These are phyloP conservation scores for Penicillium digitatum DNA, from an alignment of 2,329 filamentous ascomycete genomes.

Conservation along the genomic window DNA sequence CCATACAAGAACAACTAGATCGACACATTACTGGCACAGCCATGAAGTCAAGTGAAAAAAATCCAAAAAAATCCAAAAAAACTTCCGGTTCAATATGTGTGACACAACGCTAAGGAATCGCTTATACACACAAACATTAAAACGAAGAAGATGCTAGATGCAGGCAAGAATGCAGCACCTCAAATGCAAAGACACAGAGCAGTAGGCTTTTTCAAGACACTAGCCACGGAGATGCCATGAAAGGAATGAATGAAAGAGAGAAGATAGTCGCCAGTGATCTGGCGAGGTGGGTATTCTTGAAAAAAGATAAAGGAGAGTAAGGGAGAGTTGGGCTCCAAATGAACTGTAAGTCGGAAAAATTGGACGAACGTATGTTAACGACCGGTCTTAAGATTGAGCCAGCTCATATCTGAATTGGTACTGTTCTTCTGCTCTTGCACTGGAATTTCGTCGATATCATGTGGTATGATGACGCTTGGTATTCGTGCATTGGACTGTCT, in stretches of 20 bases:
- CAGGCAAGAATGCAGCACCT: background rate
- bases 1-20: background rate
- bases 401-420: constrained; percentile 43
- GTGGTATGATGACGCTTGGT: constrained; percentile 36
- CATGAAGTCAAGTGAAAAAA: background rate
- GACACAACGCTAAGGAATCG: constrained; percentile 20
- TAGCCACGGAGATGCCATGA: constrained; percentile 14
- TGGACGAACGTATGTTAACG: constrained; percentile 14
- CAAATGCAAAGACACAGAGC: constrained; percentile 12
- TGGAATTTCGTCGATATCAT: constrained; percentile 25
- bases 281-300: background rate
- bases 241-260: background rate
- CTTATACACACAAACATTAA: constrained; percentile 12
- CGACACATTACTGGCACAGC: background rate
- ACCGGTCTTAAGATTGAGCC: constrained; percentile 40
- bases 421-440: constrained; percentile 17
- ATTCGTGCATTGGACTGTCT: constrained; percentile 23
- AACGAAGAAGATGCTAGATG: background rate
- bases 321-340: background rate
- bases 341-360: background rate
- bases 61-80: no score
- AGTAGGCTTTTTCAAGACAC: constrained; percentile 13
- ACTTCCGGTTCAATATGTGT: background rate
- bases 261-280: background rate
- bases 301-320: background rate